Evolutionary conservation across 2,329 filamentous ascomycete genomes (phyloP).

Genomic region (Harringtonia lauricola): DNA sequence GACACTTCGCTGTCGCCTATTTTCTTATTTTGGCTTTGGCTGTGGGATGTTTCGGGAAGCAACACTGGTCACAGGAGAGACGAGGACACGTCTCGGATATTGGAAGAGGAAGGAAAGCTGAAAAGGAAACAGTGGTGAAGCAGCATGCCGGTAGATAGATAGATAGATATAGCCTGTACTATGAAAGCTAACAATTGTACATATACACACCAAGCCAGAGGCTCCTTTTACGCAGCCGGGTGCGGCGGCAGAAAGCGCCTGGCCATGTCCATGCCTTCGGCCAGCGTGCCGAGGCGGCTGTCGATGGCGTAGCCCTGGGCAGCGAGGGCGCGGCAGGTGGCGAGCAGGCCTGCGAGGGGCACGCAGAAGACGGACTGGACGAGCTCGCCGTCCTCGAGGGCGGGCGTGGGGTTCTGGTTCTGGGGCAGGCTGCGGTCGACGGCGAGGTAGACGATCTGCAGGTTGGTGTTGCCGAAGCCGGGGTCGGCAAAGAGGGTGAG

Average conservation of each 20-base stretch:
- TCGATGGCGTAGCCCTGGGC: slow-evolving; percentile 67
- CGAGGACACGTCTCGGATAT: too few species aligned
- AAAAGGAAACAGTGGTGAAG: too few species aligned
- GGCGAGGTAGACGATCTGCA: slow-evolving; percentile 60
- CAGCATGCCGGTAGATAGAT: too few species aligned
- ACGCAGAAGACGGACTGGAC: slow-evolving; percentile 64
- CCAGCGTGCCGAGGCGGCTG: slow-evolving; percentile 64
- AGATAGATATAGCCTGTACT: slow-evolving; percentile 3
- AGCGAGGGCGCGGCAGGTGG: slow-evolving; percentile 56
- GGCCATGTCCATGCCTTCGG: slow-evolving; percentile 66
- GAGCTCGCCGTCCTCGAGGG: slow-evolving; percentile 71
- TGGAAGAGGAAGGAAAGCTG: too few species aligned
- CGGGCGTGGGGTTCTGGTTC: slow-evolving; percentile 57
- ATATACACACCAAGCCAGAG: background rate
- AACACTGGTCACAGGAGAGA: too few species aligned
- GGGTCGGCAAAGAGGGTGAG: slow-evolving; percentile 30
- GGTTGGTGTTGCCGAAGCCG: slow-evolving; percentile 56
- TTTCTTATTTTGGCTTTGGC: too few species aligned
- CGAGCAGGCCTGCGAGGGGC: slow-evolving; percentile 52
- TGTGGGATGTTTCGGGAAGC: too few species aligned
- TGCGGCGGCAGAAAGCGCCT: slow-evolving; percentile 30
- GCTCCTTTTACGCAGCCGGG: background rate
- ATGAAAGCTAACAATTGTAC: background rate
- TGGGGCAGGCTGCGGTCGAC: slow-evolving; percentile 59
- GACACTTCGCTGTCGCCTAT: too few species aligned